These are phyloP conservation scores for Sporothrix phasma DNA, from an alignment of 2,329 filamentous ascomycete species.

Conservation along the genomic window DNA sequence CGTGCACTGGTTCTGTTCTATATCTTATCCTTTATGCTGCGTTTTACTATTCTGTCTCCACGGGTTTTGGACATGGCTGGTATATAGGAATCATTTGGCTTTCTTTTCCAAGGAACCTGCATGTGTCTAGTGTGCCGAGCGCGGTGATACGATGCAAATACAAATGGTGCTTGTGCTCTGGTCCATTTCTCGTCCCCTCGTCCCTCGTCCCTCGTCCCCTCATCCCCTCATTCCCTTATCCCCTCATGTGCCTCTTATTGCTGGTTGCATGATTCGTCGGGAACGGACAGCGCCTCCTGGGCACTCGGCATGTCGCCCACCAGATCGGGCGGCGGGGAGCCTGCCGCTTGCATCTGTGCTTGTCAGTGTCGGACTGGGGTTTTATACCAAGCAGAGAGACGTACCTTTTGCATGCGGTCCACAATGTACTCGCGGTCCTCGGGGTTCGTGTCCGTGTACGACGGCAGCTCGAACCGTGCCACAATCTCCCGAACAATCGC, in stretches of 20 bases:
- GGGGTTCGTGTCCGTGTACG: constrained; percentile 72
- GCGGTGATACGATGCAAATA: background rate
- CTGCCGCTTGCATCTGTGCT: constrained; percentile 85
- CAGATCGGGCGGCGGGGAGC: constrained; percentile 80
- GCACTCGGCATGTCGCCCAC: constrained; percentile 82
- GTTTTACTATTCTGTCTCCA: background rate
- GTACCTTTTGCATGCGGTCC: constrained; percentile 92
- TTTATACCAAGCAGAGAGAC: too few species aligned
- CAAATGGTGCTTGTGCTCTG: background rate
- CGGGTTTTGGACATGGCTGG: background rate
- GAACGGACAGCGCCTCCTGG: constrained; percentile 56
- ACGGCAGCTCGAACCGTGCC: constrained; percentile 70
- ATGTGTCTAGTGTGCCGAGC: background rate
- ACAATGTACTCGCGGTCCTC: constrained; percentile 86
- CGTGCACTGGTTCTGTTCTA: background rate
- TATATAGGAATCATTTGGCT: background rate
- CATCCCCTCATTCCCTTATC: background rate
- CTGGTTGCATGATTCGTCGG: constrained; percentile 53
- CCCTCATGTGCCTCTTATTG: constrained; percentile 34
- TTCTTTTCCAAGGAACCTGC: background rate
- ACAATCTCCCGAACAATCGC: constrained; percentile 77
- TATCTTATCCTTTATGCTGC: background rate
- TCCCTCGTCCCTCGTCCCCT: background rate
- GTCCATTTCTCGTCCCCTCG: background rate
- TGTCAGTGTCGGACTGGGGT: too few species aligned